phyloP scores from a whole-genome alignment of 1,284 basidiomycete genomes.

The Ganoderma sp. region DNA sequence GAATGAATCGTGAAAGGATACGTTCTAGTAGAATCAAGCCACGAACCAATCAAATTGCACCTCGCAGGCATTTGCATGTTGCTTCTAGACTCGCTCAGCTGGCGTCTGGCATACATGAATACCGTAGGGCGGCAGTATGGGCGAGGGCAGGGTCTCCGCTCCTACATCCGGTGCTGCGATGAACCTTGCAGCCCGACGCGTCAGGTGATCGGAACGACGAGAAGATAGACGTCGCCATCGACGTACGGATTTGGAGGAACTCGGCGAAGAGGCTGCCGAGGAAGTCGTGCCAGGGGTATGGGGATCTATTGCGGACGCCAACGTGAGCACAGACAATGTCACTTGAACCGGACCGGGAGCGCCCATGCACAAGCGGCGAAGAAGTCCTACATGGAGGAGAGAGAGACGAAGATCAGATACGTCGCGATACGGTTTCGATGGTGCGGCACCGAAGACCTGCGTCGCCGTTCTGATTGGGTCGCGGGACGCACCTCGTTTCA shows the following conservation, averaged over 20 bases:
- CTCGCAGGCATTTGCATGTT: not conserved
- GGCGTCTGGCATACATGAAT: conserved; percentile 72
- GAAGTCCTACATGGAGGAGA: conserved; percentile 49
- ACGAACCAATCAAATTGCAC: conserved; percentile 7
- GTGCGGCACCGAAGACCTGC: conserved; percentile 8
- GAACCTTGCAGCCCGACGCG: conserved; percentile 51
- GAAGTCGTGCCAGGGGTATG: conserved; percentile 67
- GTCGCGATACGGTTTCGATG: not conserved
- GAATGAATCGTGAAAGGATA: conserved; percentile 66
- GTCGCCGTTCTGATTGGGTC: not conserved
- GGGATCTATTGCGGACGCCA: conserved; percentile 47
- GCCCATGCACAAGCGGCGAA: conserved; percentile 45
- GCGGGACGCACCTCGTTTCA: conserved; percentile 60
- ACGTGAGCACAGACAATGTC: not conserved
- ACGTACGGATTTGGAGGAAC: conserved; percentile 67
- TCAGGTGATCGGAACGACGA: conserved; percentile 13
- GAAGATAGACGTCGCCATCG: not conserved
- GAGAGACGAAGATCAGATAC: conserved; percentile 22
- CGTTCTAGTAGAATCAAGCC: conserved; percentile 63
- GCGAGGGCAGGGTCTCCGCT: conserved; percentile 53
- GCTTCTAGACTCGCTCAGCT: conserved; percentile 42
- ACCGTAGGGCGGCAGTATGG: conserved; percentile 63
- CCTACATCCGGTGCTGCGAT: conserved; percentile 58
- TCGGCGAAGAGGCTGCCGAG: conserved; percentile 55
- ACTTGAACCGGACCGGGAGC: not conserved